Evolutionary conservation across 495 filamentous ascomycete species (phyloP).

Genomic region (Aeminium ludgeri): DNA sequence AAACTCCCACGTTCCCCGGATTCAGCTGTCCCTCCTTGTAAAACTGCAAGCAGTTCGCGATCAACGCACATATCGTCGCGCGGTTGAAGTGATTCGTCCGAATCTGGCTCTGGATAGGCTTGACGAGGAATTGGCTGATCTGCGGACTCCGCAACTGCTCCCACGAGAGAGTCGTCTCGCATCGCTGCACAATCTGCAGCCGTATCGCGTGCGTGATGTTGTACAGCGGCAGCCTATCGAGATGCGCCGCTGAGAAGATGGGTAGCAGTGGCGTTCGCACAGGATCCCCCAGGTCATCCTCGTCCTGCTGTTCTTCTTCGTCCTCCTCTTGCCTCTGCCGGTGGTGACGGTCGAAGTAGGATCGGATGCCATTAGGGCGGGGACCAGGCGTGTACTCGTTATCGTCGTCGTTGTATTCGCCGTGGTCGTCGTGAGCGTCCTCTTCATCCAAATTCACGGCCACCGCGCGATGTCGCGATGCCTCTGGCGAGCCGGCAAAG

Average conservation of each 20-base stretch:
- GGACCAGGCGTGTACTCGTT: neutral
- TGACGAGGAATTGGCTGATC: conserved; percentile 85
- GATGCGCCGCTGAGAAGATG: conserved; percentile 64
- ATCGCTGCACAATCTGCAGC: conserved; percentile 58
- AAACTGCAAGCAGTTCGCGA: conserved; percentile 90
- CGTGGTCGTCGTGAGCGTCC: conserved; percentile 24
- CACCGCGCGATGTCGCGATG: conserved; percentile 18
- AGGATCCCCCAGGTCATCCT: conserved; percentile 35
- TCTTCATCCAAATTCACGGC: conserved; percentile 26
- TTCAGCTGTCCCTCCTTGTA: conserved; percentile 65
- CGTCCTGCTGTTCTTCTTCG: conserved; percentile 28
- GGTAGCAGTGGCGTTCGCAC: conserved; percentile 52
- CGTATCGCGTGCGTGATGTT: conserved; percentile 78
- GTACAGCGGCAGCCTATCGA: conserved; percentile 79
- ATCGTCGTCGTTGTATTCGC: conserved; percentile 28
- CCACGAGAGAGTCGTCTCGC: conserved; percentile 88
- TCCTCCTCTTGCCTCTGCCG: conserved; percentile 30
- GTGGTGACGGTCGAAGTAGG: conserved; percentile 15
- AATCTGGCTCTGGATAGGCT: conserved; percentile 76
- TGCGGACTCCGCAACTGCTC: conserved; percentile 88
- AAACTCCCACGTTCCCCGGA: conserved; percentile 66
- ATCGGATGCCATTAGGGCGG: neutral
- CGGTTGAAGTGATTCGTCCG: conserved; percentile 62
- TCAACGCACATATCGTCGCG: conserved; percentile 71
- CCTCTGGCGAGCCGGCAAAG: conserved; percentile 18